A percentile compares a stretch with the other conserved stretches of the same genome.
Conservation (phyloP, 2,329 filamentous ascomycete species). For the Zalaria obscura region DNA sequence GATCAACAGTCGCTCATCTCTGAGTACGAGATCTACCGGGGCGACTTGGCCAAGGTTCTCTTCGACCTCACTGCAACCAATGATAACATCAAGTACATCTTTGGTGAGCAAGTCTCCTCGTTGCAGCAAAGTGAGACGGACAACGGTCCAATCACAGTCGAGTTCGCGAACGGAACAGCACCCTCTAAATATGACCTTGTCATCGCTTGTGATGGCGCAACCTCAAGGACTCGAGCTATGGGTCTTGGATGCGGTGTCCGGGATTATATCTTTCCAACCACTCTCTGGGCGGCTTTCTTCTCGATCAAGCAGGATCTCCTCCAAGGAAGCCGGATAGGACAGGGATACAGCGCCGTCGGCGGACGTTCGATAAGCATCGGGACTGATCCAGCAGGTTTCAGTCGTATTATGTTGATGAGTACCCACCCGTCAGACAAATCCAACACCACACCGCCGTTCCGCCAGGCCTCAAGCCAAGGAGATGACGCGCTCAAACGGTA, state of each 20-base stretch:
- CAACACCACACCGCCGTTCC: constrained; percentile 21
- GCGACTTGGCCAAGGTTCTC: constrained; percentile 18
- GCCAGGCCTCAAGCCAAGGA: constrained; percentile 24
- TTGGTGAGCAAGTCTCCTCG: constrained; percentile 22
- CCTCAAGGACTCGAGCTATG: constrained; percentile 32
- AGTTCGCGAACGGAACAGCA: constrained; percentile 25
- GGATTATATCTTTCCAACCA: constrained; percentile 22
- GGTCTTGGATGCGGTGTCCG: constrained; percentile 25
- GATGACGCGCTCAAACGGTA: constrained; percentile 20
- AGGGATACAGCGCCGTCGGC: constrained; percentile 22
- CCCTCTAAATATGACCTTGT: constrained; percentile 31
- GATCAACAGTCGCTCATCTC: constrained; percentile 20
- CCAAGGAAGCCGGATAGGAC: constrained; percentile 21
- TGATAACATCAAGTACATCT: constrained; percentile 23
- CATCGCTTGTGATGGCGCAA: constrained; percentile 34
- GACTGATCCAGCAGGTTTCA: constrained; percentile 16
- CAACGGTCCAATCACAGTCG: constrained; percentile 23
- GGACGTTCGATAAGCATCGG: constrained; percentile 25
- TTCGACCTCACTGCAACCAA: constrained; percentile 23
- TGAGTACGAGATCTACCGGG: constrained; percentile 24
- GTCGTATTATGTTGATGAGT: constrained; percentile 20
- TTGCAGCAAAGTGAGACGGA: constrained; percentile 18
- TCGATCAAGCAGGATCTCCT: constrained; percentile 25
- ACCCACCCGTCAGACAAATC: constrained; percentile 16
- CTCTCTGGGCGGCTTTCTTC: constrained; percentile 30